Evolutionary conservation across 768 basidiomycete genomes (phyloP), one percentile per base, ranked within the genome.

Genomic region (Lactifluus hygrophoroides): DNA sequence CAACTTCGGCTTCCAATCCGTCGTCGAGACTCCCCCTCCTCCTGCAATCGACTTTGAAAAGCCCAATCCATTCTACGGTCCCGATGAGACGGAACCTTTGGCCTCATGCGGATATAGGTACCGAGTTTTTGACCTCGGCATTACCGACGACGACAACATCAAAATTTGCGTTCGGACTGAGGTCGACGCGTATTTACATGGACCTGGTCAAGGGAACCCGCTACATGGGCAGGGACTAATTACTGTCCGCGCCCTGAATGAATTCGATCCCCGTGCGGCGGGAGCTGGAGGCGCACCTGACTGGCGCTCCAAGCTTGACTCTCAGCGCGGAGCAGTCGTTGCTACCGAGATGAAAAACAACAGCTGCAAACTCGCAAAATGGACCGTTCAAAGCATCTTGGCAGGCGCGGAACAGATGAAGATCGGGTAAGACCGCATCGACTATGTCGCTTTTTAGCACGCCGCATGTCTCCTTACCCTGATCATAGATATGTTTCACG

Each of bases 311-410:
- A 95, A 95, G 73, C 76, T 99, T 43, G 96, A 99, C 73, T 85
- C 89, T 5, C 94, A 97, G 72, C 84, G 94, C 45, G 96, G 96
- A 62, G 96, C 96, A 2, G 95, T 99, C 43, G 94, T 98, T 59
- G 93, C 96, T 35, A 94, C 92, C 25, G 96, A 99, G 78, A 98
- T 98, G 96, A 99, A 98, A 77, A 99, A 99, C 74, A 99, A 99
- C 75, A 90, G 87, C 66, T 94, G 87, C 75, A 99, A 99, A 72
- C 80, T 99, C 28, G 94, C 94, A 19, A 88, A 95, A 67, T 99
- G 95, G 94, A 86, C 95, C 0, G 90, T 97, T 17, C 94, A 97
- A 76, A 89, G 89, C 68, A 79, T 97, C 38, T 77, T 99, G 35
- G 93, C 96, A 44, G 96, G 96, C 44, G 95, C 94, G 21, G 96